A percentile compares a stretch with the other conserved stretches of the same genome.
Evolutionary conservation across 495 filamentous ascomycete genomes (phyloP).

Genomic region (Tuber magnatum): DNA sequence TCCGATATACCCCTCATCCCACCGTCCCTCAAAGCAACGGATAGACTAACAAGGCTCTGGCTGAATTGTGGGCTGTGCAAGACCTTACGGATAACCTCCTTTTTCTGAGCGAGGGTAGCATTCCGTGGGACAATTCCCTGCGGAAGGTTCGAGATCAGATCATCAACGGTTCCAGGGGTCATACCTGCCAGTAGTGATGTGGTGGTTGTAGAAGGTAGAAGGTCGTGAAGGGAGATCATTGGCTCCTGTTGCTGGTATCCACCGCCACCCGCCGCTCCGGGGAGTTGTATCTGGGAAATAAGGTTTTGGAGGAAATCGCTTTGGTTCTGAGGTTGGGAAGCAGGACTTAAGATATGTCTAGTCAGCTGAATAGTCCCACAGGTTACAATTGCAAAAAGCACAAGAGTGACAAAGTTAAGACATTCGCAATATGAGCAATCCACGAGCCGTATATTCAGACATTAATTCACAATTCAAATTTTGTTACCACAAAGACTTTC

Average conservation of each 20-base stretch:
- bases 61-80: slow-evolving; percentile 85
- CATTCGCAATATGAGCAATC: slow-evolving; percentile 12
- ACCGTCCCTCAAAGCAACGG: slow-evolving; percentile 83
- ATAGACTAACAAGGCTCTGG: slow-evolving; percentile 77
- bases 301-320: slow-evolving; percentile 76
- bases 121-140: slow-evolving; percentile 46
- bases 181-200: slow-evolving; percentile 67
- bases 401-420: slow-evolving; percentile 11
- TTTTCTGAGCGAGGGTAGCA: slow-evolving; percentile 64
- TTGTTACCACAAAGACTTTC: slow-evolving; percentile 37
- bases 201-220: slow-evolving; percentile 68
- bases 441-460: slow-evolving; percentile 28
- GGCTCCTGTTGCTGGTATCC: slow-evolving; percentile 49
- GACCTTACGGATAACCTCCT: slow-evolving; percentile 68
- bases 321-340: slow-evolving; percentile 59
- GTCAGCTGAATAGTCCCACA: slow-evolving; percentile 23
- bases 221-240: slow-evolving; percentile 75
- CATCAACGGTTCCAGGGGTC: slow-evolving; percentile 58
- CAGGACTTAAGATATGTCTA: slow-evolving; percentile 43
- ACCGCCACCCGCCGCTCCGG: slow-evolving; percentile 21
- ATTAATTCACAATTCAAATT: slow-evolving; percentile 35
- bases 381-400: slow-evolving; percentile 4
- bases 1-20: slow-evolving; percentile 83
- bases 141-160: slow-evolving; percentile 69
- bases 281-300: slow-evolving; percentile 50